Conservation (phyloP, 2,329 filamentous ascomycete species). For the Pezicula neosporulosa region DNA sequence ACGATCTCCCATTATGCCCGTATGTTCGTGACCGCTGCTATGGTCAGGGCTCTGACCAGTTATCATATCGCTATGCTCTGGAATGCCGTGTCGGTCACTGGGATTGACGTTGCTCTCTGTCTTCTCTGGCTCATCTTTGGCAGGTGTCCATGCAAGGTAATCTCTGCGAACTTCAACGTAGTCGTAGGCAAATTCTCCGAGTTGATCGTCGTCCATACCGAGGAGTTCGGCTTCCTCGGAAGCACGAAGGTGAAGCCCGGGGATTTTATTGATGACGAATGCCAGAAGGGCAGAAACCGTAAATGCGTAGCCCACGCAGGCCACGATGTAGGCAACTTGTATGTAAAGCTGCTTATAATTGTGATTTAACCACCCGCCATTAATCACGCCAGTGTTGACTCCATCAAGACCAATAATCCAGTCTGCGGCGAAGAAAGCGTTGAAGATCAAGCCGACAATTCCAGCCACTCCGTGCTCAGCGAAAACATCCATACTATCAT, state of each 20-base stretch:
- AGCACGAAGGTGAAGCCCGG: slow-evolving; percentile 75
- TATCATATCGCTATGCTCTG: slow-evolving; percentile 64
- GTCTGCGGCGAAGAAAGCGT: slow-evolving; percentile 66
- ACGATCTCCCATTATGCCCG: slow-evolving; percentile 46
- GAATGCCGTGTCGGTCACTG: slow-evolving; percentile 70
- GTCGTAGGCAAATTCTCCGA: slow-evolving; percentile 87
- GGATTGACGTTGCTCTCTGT: slow-evolving; percentile 52
- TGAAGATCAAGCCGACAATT: slow-evolving; percentile 68
- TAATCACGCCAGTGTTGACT: slow-evolving; percentile 62
- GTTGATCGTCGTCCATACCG: slow-evolving; percentile 87
- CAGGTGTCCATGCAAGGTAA: slow-evolving; percentile 84
- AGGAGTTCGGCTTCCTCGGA: slow-evolving; percentile 80
- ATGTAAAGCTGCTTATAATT: slow-evolving; percentile 74
- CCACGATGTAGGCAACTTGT: slow-evolving; percentile 73
- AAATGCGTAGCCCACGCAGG: slow-evolving; percentile 66
- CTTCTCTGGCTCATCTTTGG: slow-evolving; percentile 56
- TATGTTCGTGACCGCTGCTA: slow-evolving; percentile 33
- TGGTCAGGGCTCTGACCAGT: slow-evolving; percentile 46
- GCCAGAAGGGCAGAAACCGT: slow-evolving; percentile 71
- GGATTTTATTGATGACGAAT: slow-evolving; percentile 70
- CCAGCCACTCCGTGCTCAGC: slow-evolving; percentile 69
- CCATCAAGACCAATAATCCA: slow-evolving; percentile 73
- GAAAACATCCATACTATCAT: slow-evolving; percentile 70
- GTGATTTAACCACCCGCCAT: slow-evolving; percentile 72
- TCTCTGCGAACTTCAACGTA: slow-evolving; percentile 87